These are phyloP conservation scores for Populus davidiana DNA, from an alignment of 345 rosid genomes.

Conservation along the genomic window DNA sequence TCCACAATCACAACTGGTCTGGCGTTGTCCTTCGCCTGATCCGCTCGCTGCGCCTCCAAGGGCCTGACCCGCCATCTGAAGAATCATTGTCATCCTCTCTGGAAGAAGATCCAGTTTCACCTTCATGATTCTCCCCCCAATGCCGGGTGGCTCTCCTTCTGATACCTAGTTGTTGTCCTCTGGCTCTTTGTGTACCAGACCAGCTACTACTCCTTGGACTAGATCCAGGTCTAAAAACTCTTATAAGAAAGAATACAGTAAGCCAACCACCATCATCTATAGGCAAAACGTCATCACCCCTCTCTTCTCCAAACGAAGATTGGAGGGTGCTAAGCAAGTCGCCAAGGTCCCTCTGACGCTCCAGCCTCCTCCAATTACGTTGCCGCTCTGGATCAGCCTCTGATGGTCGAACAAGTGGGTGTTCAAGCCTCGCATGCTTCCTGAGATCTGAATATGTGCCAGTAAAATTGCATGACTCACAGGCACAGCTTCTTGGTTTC, in stretches of 20 bases:
- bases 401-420: constrained; percentile 82
- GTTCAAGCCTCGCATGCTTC: constrained; percentile 84
- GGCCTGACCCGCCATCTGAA: constrained; percentile 49
- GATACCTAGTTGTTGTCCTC: constrained; percentile 50
- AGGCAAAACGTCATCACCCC: constrained; percentile 51
- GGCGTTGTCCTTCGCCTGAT: constrained; percentile 45
- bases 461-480: constrained; percentile 68
- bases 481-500: constrained; percentile 80
- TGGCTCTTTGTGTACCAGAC: constrained; percentile 70
- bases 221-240: constrained; percentile 73
- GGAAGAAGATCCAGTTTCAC: constrained; percentile 61
- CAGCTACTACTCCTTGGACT: constrained; percentile 76
- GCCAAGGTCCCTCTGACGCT: constrained; percentile 93
- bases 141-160: constrained; percentile 67
- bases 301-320: constrained; percentile 81
- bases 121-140: constrained; percentile 85
- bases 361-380: constrained; percentile 90
- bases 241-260: constrained; percentile 77
- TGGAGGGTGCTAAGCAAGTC: constrained; percentile 89
- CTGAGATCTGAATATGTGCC: constrained; percentile 83
- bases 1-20: constrained; percentile 36
- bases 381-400: constrained; percentile 90
- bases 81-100: constrained; percentile 68
- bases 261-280: constrained; percentile 77
- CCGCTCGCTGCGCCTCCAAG: constrained; percentile 42